These are phyloP conservation scores for Biscogniauxia mediterranea DNA, from an alignment of 2,329 filamentous ascomycete genomes.

Conservation along the genomic window DNA sequence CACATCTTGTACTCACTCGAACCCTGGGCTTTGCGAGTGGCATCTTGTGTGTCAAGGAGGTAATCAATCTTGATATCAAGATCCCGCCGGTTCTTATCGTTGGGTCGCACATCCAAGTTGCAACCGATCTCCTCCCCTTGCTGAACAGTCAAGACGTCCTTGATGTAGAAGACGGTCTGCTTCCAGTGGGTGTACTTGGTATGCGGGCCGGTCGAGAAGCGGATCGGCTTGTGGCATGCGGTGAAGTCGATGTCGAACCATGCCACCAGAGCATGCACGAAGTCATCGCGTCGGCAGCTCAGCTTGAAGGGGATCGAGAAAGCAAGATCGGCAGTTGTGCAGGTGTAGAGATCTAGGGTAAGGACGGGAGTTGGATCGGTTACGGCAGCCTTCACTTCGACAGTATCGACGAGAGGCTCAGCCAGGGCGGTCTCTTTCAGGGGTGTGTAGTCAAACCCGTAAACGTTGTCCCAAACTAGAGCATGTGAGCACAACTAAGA, in stretches of 20 bases:
- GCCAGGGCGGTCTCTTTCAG: constrained; percentile 91
- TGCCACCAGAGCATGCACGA: constrained; percentile 91
- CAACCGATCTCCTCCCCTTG: constrained; percentile 78
- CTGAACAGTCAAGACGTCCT: constrained; percentile 89
- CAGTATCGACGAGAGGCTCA: constrained; percentile 95
- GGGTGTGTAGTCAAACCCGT: constrained; percentile 94
- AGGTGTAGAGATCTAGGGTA: constrained; percentile 90
- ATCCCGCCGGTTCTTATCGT: constrained; percentile 90
- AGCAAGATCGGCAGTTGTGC: constrained; percentile 76
- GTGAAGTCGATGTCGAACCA: constrained; percentile 99
- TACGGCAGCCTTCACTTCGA: constrained; percentile 94
- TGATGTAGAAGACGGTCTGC: constrained; percentile 97
- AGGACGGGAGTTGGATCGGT: constrained; percentile 85
- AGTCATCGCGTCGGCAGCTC: constrained; percentile 79
- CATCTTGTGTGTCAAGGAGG: constrained; percentile 73
- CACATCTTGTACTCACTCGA: constrained; percentile 78
- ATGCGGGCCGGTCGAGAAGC: constrained; percentile 95
- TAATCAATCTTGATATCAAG: constrained; percentile 89
- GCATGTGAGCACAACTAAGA: constrained; percentile 22
- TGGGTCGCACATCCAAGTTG: constrained; percentile 78
- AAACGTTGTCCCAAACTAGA: constrained; percentile 98
- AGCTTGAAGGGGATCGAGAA: constrained; percentile 80
- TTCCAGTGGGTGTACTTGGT: constrained; percentile 99
- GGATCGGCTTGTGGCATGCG: constrained; percentile 95
- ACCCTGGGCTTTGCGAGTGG: constrained; percentile 66